Conservation (phyloP, 2,329 filamentous ascomycete species). For the Cercospora brassicicola region DNA sequence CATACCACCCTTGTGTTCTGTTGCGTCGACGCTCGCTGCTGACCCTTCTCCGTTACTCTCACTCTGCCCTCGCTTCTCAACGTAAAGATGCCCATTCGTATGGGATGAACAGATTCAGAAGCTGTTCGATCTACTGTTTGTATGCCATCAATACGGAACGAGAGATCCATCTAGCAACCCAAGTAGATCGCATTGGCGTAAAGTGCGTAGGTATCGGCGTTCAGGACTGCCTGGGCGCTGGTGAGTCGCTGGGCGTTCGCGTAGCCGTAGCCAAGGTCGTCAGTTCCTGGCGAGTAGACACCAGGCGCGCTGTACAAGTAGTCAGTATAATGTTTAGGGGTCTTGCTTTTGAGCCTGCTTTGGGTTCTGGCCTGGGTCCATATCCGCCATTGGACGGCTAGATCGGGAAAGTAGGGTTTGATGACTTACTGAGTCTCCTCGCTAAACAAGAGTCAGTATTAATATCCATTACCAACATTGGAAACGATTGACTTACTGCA, state of each 20-base stretch:
- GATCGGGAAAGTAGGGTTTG: no score
- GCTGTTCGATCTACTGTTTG: background rate
- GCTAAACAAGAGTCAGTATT: background rate
- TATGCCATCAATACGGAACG: no score
- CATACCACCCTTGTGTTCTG: no score
- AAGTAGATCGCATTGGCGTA: conserved; percentile 43
- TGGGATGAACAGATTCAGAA: background rate
- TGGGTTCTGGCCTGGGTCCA: no score
- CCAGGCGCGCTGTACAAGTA: conserved; percentile 43
- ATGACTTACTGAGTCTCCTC: conserved; percentile 58
- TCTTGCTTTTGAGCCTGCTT: no score
- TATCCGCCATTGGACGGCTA: no score
- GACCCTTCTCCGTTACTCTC: background rate
- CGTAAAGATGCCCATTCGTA: background rate
- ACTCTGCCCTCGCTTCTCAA: background rate
- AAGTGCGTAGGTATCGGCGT: conserved; percentile 63
- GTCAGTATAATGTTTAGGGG: background rate
- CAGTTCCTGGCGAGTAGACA: conserved; percentile 49
- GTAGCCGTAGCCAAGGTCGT: conserved; percentile 62
- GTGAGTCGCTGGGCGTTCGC: conserved; percentile 49
- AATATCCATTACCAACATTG: background rate
- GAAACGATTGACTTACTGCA: conserved; percentile 47
- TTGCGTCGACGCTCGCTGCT: background rate
- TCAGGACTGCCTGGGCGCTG: conserved; percentile 55
- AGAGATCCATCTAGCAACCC: background rate